Evolutionary conservation across 1,139 yeast genomes (phyloP), one percentile per base, ranked within the genome.

Genomic region (Magnusiomyces clavatus): DNA sequence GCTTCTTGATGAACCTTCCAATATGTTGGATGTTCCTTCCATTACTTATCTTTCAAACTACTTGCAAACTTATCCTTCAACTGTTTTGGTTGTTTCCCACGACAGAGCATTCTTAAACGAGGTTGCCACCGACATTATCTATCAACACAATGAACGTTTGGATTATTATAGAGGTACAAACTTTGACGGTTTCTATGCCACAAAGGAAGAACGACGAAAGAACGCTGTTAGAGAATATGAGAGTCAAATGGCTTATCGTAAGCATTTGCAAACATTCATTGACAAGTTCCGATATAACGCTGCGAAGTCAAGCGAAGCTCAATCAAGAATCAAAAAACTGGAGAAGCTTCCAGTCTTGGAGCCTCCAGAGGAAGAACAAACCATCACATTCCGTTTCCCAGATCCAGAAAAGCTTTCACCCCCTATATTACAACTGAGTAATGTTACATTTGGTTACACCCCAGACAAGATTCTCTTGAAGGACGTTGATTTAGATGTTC

Each of bases 11-110:
- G 98, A 92, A 78, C 98, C 98, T 64, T 90, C 98, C 60, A 92
- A 92, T 83, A 92, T 90, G 97, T 86, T 92, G 95, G 98, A 92
- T 80, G 97, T 92, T 69, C 98, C 98, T 36, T 90, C 97, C 51
- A 88, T 92, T 67, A 92, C 97, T 1, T 92, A 82, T 67, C 77
- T 92, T 66, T 94, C 97, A 11, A 81, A 85, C 61, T 92, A 92
- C 67, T 74, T 92, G 61, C 96, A 88, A 66, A 76, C 86, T 11
- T 92, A 92, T 67, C 90, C 95, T 54, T 80, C 96, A 0, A 92
- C 98, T 0, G 95, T 92, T 6, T 75, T 92, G 60, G 95, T 90
- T 42, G 99, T 92, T 47, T 92, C 98, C 54, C 99, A 92, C 75
- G 99, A 92, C 71, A 82, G 98, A 64, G 89, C 97, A 48, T 92